Evolutionary conservation across 345 rosid species (phyloP), one percentile per base, ranked within the genome.

Genomic region (Eucalyptus polyanthemos): DNA sequence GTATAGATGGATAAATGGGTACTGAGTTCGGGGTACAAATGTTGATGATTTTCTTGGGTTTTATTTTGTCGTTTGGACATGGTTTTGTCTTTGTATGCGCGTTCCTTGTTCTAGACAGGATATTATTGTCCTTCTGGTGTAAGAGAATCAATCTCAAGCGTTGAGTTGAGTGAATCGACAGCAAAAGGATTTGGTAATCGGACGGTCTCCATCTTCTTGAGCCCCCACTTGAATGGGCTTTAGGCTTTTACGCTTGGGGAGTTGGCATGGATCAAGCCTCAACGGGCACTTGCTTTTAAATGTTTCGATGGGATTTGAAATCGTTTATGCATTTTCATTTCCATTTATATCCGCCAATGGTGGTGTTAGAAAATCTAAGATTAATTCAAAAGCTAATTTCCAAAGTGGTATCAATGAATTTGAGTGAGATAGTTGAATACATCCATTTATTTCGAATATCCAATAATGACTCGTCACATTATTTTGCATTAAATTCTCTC

Each of bases 11-110:
- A 40, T 40, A 21, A 21, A 40, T 22, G 13, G 47, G 2, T 40
- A 5, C 14, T 76, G 0, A 11, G 1, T 62, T 62, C 0, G 8
- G 37, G 19, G 11, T 14, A 14, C 34, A n/a, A 7, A 65, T 15
- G 83, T 76, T 40, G 14, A 72, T 37, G 47, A 19, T 2, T 21
- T 37, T 76, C 27, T 6, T 21, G 45, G 13, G 27, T 37, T 37
- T 21, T 10, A 37, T 76, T 76, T 37, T 11, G 83, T 76, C 27
- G 83, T 76, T 76, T 11, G 24, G 13, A 22, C 85, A 22, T 21
- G 2, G 47, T 19, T 72, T 62, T 29, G 69, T 62, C 31, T 60
- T 5, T 37, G 47, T 21, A 40, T 12, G 13, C 21, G 29, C 85
- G 29, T 40, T 40, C 47, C 47, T 76, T 21, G 29, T 21, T 21